Percentiles rank a stretch among this genome's conserved stretches.
phyloP scores from a whole-genome alignment of 768 basidiomycete genomes.

The Termitomyces sp. region DNA sequence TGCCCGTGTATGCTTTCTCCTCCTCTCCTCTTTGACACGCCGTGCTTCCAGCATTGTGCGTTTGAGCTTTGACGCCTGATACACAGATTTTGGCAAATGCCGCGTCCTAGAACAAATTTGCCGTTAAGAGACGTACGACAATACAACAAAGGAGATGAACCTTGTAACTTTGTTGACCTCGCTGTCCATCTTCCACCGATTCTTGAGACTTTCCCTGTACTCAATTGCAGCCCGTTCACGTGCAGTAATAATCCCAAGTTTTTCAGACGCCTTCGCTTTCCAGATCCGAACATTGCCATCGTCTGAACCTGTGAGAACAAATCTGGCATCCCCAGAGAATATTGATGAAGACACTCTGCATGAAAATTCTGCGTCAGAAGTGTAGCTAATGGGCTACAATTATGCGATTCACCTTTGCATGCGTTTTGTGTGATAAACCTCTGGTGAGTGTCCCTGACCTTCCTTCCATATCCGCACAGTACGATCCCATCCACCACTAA shows the following conservation, averaged over 20 bases:
- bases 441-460: constrained; percentile 71
- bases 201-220: constrained; percentile 82
- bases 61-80: constrained; percentile 84
- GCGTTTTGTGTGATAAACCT: constrained; percentile 96
- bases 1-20: constrained; percentile 82
- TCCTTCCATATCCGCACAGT: constrained; percentile 92
- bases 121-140: constrained; percentile 1
- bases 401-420: constrained; percentile 77
- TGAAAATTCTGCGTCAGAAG: background rate
- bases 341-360: constrained; percentile 79
- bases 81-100: constrained; percentile 86
- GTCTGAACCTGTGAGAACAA: constrained; percentile 86
- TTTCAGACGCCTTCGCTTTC: constrained; percentile 92
- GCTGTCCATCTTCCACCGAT: constrained; percentile 82
- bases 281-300: constrained; percentile 94
- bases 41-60: constrained; percentile 87
- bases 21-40: constrained; percentile 88
- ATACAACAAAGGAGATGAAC: constrained; percentile 32
- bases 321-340: constrained; percentile 88
- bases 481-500: constrained; percentile 94
- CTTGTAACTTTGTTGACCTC: constrained; percentile 79
- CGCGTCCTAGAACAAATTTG: constrained; percentile 44
- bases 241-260: constrained; percentile 85
- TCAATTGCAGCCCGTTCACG: constrained; percentile 89
- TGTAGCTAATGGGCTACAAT: background rate